These are phyloP conservation scores for Barnettozyma sucrosica DNA, from an alignment of 805 yeast species.

Conservation along the genomic window DNA sequence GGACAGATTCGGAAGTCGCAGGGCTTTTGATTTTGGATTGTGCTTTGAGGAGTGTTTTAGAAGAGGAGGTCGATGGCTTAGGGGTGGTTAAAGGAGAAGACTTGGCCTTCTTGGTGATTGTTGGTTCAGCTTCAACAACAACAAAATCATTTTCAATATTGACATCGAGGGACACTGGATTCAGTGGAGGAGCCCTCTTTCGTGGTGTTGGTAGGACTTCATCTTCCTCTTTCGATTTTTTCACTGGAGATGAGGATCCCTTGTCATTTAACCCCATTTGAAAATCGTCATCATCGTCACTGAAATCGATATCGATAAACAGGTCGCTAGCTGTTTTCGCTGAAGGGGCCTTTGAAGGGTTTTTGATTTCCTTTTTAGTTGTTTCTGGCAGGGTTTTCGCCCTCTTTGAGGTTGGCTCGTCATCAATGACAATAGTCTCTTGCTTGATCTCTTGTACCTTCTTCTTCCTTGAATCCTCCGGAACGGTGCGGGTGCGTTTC, in stretches of 20 bases:
- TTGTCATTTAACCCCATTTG: slow-evolving; percentile 5
- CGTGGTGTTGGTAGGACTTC: not conserved
- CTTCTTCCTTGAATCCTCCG: not conserved
- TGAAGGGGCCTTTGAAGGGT: not conserved
- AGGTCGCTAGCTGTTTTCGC: slow-evolving; percentile 16
- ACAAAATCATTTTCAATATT: slow-evolving; percentile 20
- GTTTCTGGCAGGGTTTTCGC: slow-evolving; percentile 2
- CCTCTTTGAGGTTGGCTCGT: slow-evolving; percentile 17
- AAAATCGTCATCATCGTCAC: slow-evolving; percentile 20
- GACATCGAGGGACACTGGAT: slow-evolving; percentile 4
- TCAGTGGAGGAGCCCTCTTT: not conserved
- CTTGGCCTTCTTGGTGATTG: not conserved
- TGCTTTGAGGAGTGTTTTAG: not conserved
- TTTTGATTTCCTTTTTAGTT: not conserved
- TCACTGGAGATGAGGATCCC: not conserved
- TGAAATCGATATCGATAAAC: slow-evolving; percentile 9
- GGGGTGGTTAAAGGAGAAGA: not conserved
- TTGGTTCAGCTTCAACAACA: slow-evolving; percentile 8
- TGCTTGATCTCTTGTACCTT: slow-evolving; percentile 4
- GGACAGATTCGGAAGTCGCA: slow-evolving; percentile 17
- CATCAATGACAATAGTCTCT: slow-evolving; percentile 20
- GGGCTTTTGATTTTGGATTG: slow-evolving; percentile 2
- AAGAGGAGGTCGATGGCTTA: not conserved
- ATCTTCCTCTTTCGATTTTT: not conserved
- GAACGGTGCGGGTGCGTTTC: not conserved